Evolutionary conservation across 106 monocot genomes (phyloP), one percentile per base, ranked within the genome.

Genomic region (Dioscorea dumetorum): DNA sequence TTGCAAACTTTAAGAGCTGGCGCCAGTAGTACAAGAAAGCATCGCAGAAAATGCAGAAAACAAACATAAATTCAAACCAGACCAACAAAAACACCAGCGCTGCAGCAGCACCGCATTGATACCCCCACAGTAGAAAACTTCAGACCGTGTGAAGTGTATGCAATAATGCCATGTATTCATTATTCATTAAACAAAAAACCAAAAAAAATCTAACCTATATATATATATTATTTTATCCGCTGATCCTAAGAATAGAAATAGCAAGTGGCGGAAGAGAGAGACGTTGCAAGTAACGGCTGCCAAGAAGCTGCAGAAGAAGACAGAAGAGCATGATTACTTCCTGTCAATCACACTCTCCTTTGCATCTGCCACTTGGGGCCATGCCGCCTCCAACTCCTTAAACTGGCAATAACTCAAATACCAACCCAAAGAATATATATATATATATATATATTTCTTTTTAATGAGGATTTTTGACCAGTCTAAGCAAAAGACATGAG

Each of bases 281-380:
- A 58, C 58, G 57, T n/a, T 53, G 66, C 61, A 17, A 49, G 60
- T 61, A 71, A 71, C 71, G 61, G 71, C 71, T 61, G 70, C 50
- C 41, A 57, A n/a, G 49, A 23, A 57, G 57, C 52, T 3, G 48
- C 62, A 63, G 69, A 63, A 72, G 9, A 18, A 73, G 66, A 63
- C 72, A 73, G 56, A 64, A 53, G 34, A 72, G 18, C 24, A 58
- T 64, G 58, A 65, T 64, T 69, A 70, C 73, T 19, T 54, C 12
- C 54, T 54, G 54, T 41, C 41, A 24, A 14, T 35, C 15, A 18
- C n/a, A 8, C 8, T 28, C 67, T 28, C 28, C 28, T 28, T 28
- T 28, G 48, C 67, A 33, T 59, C 1, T 62, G 48, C 28, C 57
- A 50, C 12, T 51, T 68, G n/a, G 28, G 31, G 18, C 50, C 32